Percentiles rank a stretch among this genome's conserved stretches.
Conservation (phyloP, 106 monocot genomes). For the Dendrobium huoshanense region DNA sequence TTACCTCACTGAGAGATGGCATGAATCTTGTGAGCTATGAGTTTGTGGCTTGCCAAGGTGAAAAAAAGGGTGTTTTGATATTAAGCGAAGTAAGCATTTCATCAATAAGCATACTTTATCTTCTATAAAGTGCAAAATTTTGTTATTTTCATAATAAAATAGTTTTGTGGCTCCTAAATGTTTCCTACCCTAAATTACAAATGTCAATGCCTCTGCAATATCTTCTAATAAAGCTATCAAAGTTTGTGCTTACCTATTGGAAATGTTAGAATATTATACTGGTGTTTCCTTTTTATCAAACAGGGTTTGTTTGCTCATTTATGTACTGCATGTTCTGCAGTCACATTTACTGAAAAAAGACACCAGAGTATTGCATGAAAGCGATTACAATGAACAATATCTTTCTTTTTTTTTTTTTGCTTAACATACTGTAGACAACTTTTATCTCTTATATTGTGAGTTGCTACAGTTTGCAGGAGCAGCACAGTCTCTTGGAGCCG, state of each 20-base stretch:
- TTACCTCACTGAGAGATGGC: constrained; percentile 94
- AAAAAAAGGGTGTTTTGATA: constrained; percentile 95
- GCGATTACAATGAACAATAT: too few species aligned
- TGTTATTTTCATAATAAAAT: background rate
- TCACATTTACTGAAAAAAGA: too few species aligned
- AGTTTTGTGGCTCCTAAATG: background rate
- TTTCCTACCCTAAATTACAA: background rate
- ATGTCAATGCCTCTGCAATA: background rate
- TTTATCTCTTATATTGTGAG: background rate
- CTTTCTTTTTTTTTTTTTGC: background rate
- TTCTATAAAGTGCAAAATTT: background rate
- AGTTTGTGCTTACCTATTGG: too few species aligned
- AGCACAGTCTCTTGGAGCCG: constrained; percentile 90
- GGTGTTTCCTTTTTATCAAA: too few species aligned
- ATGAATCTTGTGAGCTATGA: constrained; percentile 99
- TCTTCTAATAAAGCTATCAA: background rate
- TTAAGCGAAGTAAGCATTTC: constrained; percentile 69
- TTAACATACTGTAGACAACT: background rate
- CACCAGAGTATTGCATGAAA: too few species aligned
- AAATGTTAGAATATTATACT: too few species aligned
- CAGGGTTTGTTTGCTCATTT: too few species aligned
- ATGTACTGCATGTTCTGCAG: too few species aligned
- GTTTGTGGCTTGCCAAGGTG: constrained; percentile 93
- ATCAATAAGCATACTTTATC: background rate
- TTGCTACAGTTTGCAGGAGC: constrained; percentile 39